These are phyloP conservation scores for Ogataea trehaloabstinens DNA, from an alignment of 805 yeast genomes.

Conservation along the genomic window DNA sequence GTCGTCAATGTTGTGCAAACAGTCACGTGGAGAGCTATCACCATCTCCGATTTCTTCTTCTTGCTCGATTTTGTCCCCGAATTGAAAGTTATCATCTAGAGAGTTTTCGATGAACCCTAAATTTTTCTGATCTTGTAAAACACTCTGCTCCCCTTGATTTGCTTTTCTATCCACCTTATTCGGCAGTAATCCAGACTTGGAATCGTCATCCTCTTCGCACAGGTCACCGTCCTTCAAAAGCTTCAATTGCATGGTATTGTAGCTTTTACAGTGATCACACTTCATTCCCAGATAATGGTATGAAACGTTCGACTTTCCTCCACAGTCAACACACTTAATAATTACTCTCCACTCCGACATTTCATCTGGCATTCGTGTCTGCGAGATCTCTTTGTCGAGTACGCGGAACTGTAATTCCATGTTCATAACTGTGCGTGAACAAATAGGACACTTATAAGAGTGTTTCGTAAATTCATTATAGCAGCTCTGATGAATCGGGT, in stretches of 20 bases:
- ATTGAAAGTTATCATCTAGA: slow-evolving; percentile 32
- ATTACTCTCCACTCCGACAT: slow-evolving; percentile 73
- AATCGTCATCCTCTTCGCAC: slow-evolving; percentile 23
- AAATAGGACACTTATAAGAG: slow-evolving; percentile 87
- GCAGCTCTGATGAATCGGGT: slow-evolving; percentile 85
- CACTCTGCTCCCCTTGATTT: neutral
- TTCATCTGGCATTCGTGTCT: slow-evolving; percentile 79
- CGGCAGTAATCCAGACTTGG: too few relatives aligned
- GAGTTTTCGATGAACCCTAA: slow-evolving; percentile 23
- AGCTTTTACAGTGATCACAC: slow-evolving; percentile 84
- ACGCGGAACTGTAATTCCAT: slow-evolving; percentile 89
- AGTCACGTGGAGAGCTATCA: neutral
- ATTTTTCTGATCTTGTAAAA: neutral
- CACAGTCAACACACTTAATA: slow-evolving; percentile 82
- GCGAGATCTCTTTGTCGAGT: slow-evolving; percentile 75
- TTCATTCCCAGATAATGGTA: slow-evolving; percentile 86
- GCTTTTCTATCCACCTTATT: neutral
- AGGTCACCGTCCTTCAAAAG: slow-evolving; percentile 61
- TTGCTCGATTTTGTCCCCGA: slow-evolving; percentile 24
- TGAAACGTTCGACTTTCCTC: slow-evolving; percentile 68
- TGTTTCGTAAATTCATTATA: slow-evolving; percentile 79
- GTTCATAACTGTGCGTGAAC: slow-evolving; percentile 79
- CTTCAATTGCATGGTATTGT: slow-evolving; percentile 75
- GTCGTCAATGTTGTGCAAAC: slow-evolving; percentile 19
- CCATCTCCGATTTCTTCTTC: slow-evolving; percentile 4